Evolutionary conservation across 306 rosid genomes (phyloP).

Genomic region (Cicer pinnatifidum): DNA sequence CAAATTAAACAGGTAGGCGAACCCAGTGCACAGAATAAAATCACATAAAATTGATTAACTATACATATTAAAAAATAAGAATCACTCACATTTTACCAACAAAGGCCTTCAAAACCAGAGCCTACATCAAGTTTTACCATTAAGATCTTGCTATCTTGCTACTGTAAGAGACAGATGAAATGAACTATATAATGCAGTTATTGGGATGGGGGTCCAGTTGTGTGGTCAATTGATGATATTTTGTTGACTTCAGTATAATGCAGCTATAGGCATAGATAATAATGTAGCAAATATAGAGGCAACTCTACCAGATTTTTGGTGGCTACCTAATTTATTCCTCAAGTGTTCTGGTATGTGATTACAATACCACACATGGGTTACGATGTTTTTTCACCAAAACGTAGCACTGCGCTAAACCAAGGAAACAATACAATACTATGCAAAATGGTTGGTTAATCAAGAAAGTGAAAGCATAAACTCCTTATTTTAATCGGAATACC

Average conservation of each 20-base stretch:
- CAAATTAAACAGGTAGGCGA: conserved; percentile 33
- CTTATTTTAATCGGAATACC: too few species aligned
- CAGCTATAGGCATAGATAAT: not conserved
- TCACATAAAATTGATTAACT: conserved; percentile 22
- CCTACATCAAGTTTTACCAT: conserved; percentile 29
- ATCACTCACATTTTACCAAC: conserved; percentile 10
- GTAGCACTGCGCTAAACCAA: too few species aligned
- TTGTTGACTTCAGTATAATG: conserved; percentile 1
- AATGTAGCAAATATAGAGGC: not conserved
- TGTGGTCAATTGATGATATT: conserved; percentile 2
- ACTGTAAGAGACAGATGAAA: not conserved
- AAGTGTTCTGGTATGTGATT: not conserved
- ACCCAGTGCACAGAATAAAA: conserved; percentile 21
- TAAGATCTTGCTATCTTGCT: conserved; percentile 6
- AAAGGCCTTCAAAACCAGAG: conserved; percentile 35
- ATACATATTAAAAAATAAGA: conserved; percentile 18
- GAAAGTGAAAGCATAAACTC: too few species aligned
- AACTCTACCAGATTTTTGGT: not conserved
- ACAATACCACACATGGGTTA: too few species aligned
- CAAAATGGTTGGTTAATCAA: too few species aligned
- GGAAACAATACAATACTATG: too few species aligned
- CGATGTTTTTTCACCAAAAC: too few species aligned
- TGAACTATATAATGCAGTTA: not conserved
- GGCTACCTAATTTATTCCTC: not conserved
- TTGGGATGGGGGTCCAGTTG: not conserved